Base-by-base conservation (phyloP, 495 filamentous ascomycete genomes). In the Daldinia bambusicola region DNA sequence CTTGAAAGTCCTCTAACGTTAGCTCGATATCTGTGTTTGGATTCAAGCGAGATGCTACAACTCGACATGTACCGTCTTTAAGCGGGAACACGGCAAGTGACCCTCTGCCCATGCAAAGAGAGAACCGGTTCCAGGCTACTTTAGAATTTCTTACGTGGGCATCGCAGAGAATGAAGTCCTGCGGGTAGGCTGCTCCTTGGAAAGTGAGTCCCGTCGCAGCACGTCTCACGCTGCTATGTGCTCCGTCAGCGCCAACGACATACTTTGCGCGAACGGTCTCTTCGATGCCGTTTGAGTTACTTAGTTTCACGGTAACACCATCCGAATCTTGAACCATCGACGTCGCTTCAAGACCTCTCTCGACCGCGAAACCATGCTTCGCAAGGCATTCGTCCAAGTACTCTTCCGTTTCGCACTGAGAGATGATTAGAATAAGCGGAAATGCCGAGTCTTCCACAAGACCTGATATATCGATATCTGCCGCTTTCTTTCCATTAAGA, bases 91-190 rank as follows among this genome's bases (percentile, higher is more conserved):
- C 60, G 0, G 70, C 70, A 14, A 72, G 66, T 38, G 70, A 65
- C 0, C 70, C 70, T 18, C 18, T 64, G 13, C 70, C 70, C 52
- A 72, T 56, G 51, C 70, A 72, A 9, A 72, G 70, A 7, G 70
- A 72, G 13, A 72, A 72, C 6, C 70, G 61, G 18, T 72, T 55
- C 70, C 70, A 69, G 1, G 65, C 9, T 34, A 66, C 20, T 2
- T 53, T 72, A 14, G 70, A n/a, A 43, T 72, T 69, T 30, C 65
- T 61, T 16, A 72, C 60, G 5, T 57, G 55, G 32, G 70, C 75
- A 58, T 85, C 83, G 61, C 81, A 83, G 20, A 85, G 79, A 34
- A 84, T 73, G 53, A 84, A 85, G 26, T 81, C 78, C 37, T 82
- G 79, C 2, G 78, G 75, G 55, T 85, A 85, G 0, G 77, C 64